A percentile compares a stretch with the other conserved stretches of the same genome.
Conservation (phyloP, 2,329 filamentous ascomycete species). For the Arthrobotrys entomopaga region DNA sequence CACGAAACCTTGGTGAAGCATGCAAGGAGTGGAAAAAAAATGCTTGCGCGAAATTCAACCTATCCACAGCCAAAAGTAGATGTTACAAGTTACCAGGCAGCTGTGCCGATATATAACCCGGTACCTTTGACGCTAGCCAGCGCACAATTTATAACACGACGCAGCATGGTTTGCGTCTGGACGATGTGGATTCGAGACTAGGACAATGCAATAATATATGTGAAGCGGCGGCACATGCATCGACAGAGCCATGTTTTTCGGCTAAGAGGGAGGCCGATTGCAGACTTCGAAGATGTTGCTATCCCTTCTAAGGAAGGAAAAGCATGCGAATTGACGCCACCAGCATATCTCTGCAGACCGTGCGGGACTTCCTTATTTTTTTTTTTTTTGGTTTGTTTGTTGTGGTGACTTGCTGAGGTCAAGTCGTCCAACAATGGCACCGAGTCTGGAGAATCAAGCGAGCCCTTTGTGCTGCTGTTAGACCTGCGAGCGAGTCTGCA, state of each 20-base stretch:
- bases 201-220: no score
- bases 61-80: slow-evolving; percentile 34
- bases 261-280: slow-evolving; percentile 32
- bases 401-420: slow-evolving; percentile 14
- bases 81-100: slow-evolving; percentile 46
- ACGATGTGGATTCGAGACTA: no score
- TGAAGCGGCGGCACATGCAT: slow-evolving; percentile 52
- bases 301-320: slow-evolving; percentile 42
- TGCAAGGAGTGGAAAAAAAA: slow-evolving; percentile 26
- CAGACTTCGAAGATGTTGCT: slow-evolving; percentile 10
- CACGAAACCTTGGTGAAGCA: slow-evolving; percentile 7
- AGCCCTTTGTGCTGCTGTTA: slow-evolving; percentile 8
- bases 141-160: slow-evolving; percentile 12
- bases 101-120: slow-evolving; percentile 20
- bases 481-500: neutral
- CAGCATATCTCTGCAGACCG: slow-evolving; percentile 35
- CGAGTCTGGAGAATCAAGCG: slow-evolving; percentile 52
- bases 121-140: slow-evolving; percentile 51
- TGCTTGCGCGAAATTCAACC: slow-evolving; percentile 35
- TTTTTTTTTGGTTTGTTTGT: slow-evolving; percentile 19
- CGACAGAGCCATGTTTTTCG: slow-evolving; percentile 39
- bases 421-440: slow-evolving; percentile 33
- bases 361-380: slow-evolving; percentile 39
- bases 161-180: slow-evolving; percentile 16
- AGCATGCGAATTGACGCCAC: slow-evolving; percentile 54